Evolutionary conservation across 345 rosid species (phyloP).

Genomic region (Anastatica hierochuntica): DNA sequence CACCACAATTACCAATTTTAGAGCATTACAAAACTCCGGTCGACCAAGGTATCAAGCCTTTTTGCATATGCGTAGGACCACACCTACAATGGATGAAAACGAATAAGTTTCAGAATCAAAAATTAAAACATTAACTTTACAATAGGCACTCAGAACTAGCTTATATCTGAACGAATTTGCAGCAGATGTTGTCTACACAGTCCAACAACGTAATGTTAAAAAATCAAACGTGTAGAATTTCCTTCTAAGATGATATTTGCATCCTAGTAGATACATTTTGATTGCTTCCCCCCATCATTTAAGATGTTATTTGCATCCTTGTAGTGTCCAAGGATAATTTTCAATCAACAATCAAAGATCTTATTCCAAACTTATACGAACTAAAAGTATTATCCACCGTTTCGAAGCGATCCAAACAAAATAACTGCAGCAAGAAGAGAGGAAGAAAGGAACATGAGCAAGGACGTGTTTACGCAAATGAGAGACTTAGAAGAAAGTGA

Average conservation of each 20-base stretch:
- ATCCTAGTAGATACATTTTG: not conserved
- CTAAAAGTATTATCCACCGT: not conserved
- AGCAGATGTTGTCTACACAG: not conserved
- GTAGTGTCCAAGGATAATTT: too few species aligned
- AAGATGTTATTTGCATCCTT: too few species aligned
- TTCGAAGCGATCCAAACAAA: not conserved
- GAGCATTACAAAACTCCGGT: conserved; percentile 85
- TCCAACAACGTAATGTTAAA: not conserved
- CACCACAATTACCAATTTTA: conserved; percentile 86
- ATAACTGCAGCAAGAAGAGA: not conserved
- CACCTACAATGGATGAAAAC: conserved; percentile 40
- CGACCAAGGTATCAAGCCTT: conserved; percentile 78
- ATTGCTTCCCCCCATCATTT: not conserved
- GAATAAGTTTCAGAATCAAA: too few species aligned
- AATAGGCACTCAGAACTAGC: not conserved
- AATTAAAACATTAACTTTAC: not conserved
- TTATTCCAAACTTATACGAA: conserved; percentile 6
- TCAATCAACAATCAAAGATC: conserved; percentile 22
- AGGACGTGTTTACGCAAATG: conserved; percentile 79
- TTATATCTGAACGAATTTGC: not conserved
- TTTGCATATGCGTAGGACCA: conserved; percentile 81
- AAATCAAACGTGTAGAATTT: not conserved
- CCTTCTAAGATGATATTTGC: not conserved
- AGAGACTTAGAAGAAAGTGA: conserved; percentile 82
- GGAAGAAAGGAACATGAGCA: conserved; percentile 55